phyloP scores from a whole-genome alignment of 1,284 basidiomycete genomes.

The Inonotus hispidus region DNA sequence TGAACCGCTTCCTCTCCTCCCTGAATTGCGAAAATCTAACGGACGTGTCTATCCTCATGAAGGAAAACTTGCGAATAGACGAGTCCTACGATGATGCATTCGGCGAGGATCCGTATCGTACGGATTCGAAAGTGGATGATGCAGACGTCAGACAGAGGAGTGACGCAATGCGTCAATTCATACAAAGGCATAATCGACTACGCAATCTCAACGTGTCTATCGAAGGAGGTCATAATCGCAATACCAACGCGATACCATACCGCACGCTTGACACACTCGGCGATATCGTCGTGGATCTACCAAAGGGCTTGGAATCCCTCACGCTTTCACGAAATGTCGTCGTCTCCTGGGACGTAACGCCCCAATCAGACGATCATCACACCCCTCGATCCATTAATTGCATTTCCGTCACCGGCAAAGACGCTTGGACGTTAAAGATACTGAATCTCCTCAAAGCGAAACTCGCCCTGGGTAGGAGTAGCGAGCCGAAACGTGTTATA shows the following conservation, averaged over 20 bases:
- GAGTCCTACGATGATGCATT: not conserved
- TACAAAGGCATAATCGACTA: not conserved
- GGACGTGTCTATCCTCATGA: not conserved
- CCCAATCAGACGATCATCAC: not conserved
- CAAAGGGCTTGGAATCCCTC: not conserved
- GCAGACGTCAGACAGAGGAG: not conserved
- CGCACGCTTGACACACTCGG: not conserved
- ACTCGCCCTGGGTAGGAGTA: not conserved
- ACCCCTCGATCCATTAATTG: not conserved
- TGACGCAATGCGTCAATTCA: not conserved
- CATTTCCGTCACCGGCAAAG: not conserved
- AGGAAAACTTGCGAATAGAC: not conserved
- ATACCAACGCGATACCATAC: not conserved
- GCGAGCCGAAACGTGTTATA: not conserved
- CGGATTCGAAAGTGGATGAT: not conserved
- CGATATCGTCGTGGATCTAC: not conserved
- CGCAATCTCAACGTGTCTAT: not conserved
- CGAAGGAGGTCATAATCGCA: not conserved
- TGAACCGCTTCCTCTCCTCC: not conserved
- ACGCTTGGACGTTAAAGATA: not conserved
- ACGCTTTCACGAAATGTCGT: not conserved
- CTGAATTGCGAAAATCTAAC: not conserved
- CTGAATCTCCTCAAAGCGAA: not conserved
- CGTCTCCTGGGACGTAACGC: not conserved
- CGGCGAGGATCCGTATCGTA: not conserved